A percentile compares a stretch with the other conserved stretches of the same genome.
Conservation (phyloP, 2,329 filamentous ascomycete species). For the Huntiella decipiens region DNA sequence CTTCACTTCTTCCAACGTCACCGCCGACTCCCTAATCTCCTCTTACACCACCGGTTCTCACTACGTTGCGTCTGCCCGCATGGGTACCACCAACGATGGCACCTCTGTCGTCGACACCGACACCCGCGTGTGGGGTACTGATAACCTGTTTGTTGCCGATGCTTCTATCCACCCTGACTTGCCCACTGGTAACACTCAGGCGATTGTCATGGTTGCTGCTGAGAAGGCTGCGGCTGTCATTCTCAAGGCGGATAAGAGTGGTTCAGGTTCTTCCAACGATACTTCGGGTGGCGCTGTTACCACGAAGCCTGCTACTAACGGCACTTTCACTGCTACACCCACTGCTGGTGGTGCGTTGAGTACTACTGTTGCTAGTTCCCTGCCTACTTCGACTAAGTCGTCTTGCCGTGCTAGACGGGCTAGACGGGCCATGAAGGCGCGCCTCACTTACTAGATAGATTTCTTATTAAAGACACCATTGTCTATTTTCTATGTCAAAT, state of each 20-base stretch:
- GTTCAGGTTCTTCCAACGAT: not conserved
- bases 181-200: slow-evolving; percentile 47
- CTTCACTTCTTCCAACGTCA: slow-evolving; percentile 22
- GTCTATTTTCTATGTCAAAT: too few species aligned
- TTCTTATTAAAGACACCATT: too few species aligned
- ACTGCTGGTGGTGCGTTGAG: not conserved
- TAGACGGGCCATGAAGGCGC: not conserved
- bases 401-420: not conserved
- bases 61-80: slow-evolving; percentile 22
- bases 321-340: not conserved
- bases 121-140: slow-evolving; percentile 46
- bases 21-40: slow-evolving; percentile 34
- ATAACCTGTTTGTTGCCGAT: slow-evolving; percentile 51
- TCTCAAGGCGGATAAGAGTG: slow-evolving; percentile 6
- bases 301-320: not conserved
- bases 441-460: too few species aligned
- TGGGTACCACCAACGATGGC: slow-evolving; percentile 21
- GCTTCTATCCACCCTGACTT: slow-evolving; percentile 51
- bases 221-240: slow-evolving; percentile 34
- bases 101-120: slow-evolving; percentile 42
- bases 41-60: slow-evolving; percentile 43
- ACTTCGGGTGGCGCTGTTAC: not conserved
- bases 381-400: not conserved
- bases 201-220: slow-evolving; percentile 45
- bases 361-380: not conserved